Base-by-base conservation (phyloP, 2,329 filamentous ascomycete species). In the Ascochyta lentis region DNA sequence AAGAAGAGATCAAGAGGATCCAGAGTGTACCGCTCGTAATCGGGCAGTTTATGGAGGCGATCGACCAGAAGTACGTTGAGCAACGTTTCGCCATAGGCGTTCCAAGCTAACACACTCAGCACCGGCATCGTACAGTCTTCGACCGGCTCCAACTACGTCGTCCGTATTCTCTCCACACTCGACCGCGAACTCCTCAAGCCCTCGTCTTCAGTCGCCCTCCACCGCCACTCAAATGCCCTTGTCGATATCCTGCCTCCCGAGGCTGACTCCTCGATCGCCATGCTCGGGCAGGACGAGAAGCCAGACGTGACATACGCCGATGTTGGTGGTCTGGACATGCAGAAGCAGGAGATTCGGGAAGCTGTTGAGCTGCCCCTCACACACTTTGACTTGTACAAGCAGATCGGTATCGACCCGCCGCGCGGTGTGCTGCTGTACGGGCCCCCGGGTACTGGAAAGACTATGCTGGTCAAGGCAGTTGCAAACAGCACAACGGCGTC, bases 11-110 rank as follows among this genome's bases (percentile, higher is more conserved):
- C 82, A 99, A 99, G 84, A 89, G 95, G 65, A 99, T 99, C 77
- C 95, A 99, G 81, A 97, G 92, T 77, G 95, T 99, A 50, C 95
- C 95, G 26, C 81, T 99, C 60, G 95, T 99, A 61, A 99, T 99
- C 76, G 95, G 95, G 58, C 95, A 99, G 79, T 99, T 99, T 76
- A 99, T 99, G 95, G 95, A 99, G 80, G 95, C 95, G 52, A 99
- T 99, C 74, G 95, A 99, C 77, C 95, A 99, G 80, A 99, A 97
- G 92, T 96, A 84, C 77, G 85, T 48, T 15, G 39, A 41, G 16
- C 24, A 22, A 38, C 49, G 40, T 47, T 42, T 42, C 45, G 34
- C 45, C 13, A 13, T 22, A 6, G 16, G 15, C 8, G 42, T 34
- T 24, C 44, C 42, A 54, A 39, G 50, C 67, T 69, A 54, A 67